A percentile compares a stretch with the other conserved stretches of the same genome.
Evolutionary conservation across 768 basidiomycete species (phyloP).

Genomic region (Calocera viscosa): DNA sequence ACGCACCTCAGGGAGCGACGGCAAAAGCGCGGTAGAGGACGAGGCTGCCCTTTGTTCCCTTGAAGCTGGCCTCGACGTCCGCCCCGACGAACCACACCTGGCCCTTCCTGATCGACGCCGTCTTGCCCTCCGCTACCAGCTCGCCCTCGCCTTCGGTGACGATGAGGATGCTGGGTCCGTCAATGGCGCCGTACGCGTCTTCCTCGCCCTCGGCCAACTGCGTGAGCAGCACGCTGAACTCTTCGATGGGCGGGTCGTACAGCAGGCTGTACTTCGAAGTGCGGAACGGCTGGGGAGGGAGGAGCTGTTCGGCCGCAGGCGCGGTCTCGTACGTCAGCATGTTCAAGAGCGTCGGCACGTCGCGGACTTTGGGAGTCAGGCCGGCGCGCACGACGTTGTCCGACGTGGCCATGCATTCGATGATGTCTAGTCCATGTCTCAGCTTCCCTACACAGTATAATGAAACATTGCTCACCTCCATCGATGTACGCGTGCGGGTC

Average conservation of each 20-base stretch:
- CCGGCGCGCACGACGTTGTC: constrained; percentile 99
- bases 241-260: constrained; percentile 86
- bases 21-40: constrained; percentile 6
- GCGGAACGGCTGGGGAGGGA: constrained; percentile 45
- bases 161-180: constrained; percentile 77
- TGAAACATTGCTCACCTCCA: constrained; percentile 49
- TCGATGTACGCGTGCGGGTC: constrained; percentile 94
- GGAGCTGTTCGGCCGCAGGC: constrained; percentile 53
- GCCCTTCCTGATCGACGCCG: constrained; percentile 15
- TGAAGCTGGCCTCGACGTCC: constrained; percentile 6
- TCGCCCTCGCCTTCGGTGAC: constrained; percentile 56
- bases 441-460: background rate
- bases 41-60: background rate
- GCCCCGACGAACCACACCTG: constrained; percentile 6
- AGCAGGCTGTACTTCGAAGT: constrained; percentile 35
- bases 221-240: constrained; percentile 75
- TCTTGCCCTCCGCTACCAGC: constrained; percentile 24
- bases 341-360: constrained; percentile 77
- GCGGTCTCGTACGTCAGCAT: constrained; percentile 77
- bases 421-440: constrained; percentile 53
- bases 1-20: background rate
- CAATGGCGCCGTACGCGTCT: constrained; percentile 49
- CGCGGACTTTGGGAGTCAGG: constrained; percentile 89
- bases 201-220: constrained; percentile 34
- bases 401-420: constrained; percentile 98